Evolutionary conservation across 1,284 basidiomycete genomes (phyloP).

Genomic region (Leccinum variabile): DNA sequence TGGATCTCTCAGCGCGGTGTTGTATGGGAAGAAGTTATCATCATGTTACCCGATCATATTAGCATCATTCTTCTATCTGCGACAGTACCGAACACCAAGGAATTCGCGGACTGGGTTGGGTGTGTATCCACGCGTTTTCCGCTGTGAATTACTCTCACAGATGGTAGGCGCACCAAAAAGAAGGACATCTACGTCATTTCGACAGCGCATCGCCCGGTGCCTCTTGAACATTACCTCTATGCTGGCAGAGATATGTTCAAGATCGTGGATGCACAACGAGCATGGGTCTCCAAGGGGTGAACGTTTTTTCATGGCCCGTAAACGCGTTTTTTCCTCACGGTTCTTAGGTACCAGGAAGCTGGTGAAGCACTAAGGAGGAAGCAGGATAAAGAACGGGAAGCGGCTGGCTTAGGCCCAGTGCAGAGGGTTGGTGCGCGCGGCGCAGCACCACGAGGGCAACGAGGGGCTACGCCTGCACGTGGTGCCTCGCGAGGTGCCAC

Average conservation of each 20-base stretch:
- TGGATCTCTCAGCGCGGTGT: slow-evolving; percentile 79
- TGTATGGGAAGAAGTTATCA: slow-evolving; percentile 99
- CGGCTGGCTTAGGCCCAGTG: slow-evolving; percentile 83
- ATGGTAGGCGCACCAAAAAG: slow-evolving; percentile 89
- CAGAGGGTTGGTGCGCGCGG: slow-evolving; percentile 80
- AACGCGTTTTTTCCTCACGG: slow-evolving; percentile 8
- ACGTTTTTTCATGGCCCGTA: slow-evolving; percentile 15
- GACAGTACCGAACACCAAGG: slow-evolving; percentile 97
- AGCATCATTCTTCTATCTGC: slow-evolving; percentile 97
- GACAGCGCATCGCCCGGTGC: slow-evolving; percentile 94
- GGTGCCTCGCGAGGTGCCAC: slow-evolving; percentile 56
- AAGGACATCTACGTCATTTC: slow-evolving; percentile 99
- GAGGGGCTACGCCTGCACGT: slow-evolving; percentile 41
- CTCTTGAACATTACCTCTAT: slow-evolving; percentile 96
- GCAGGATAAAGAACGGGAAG: slow-evolving; percentile 97
- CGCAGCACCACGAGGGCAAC: slow-evolving; percentile 54
- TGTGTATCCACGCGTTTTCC: slow-evolving; percentile 42
- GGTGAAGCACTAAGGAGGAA: slow-evolving; percentile 87
- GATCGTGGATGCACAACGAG: slow-evolving; percentile 84
- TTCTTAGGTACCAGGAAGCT: slow-evolving; percentile 81
- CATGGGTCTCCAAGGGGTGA: slow-evolving; percentile 77
- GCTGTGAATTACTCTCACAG: slow-evolving; percentile 5
- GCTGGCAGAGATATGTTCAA: slow-evolving; percentile 91
- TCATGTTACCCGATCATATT: slow-evolving; percentile 97
- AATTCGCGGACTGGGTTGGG: slow-evolving; percentile 99